Percentiles rank a stretch among this genome's conserved stretches.
Evolutionary conservation across 495 filamentous ascomycete species (phyloP).

Genomic region (Neurospora africana): DNA sequence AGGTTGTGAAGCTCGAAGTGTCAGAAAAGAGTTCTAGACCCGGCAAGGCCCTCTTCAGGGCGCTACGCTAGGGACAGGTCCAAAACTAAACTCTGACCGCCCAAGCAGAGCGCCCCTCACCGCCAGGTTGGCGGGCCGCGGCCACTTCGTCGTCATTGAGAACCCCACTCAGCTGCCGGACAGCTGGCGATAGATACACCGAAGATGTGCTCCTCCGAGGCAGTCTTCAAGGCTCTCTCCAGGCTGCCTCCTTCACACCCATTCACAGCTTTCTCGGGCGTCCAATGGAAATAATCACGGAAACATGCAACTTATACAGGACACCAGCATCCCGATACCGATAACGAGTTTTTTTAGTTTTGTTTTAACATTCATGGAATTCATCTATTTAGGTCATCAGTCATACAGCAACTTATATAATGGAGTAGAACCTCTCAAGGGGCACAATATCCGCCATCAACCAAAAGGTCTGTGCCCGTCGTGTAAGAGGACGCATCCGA

Average conservation of each 20-base stretch:
- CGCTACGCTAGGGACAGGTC: background rate
- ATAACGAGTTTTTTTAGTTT: background rate
- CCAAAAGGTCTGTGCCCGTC: conserved; percentile 65
- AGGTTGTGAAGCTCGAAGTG: background rate
- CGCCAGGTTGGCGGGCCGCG: background rate
- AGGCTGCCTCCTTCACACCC: background rate
- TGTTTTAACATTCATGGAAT: background rate
- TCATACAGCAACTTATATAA: background rate
- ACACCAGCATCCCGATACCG: background rate
- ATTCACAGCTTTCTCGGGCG: background rate
- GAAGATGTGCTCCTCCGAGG: background rate
- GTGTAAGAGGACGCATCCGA: conserved; percentile 77
- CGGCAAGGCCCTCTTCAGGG: background rate
- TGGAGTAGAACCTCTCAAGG: conserved; percentile 14
- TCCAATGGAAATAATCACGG: background rate
- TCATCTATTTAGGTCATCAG: background rate
- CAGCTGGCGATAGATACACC: background rate
- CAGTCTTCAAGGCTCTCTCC: background rate
- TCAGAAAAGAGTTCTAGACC: background rate
- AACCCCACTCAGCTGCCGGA: background rate
- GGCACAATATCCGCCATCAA: conserved; percentile 56
- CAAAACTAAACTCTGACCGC: background rate
- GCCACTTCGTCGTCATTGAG: background rate
- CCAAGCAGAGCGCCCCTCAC: background rate
- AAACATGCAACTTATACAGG: background rate